phyloP scores from a whole-genome alignment of 1,284 basidiomycete genomes.

The Cryptococcus sp. region DNA sequence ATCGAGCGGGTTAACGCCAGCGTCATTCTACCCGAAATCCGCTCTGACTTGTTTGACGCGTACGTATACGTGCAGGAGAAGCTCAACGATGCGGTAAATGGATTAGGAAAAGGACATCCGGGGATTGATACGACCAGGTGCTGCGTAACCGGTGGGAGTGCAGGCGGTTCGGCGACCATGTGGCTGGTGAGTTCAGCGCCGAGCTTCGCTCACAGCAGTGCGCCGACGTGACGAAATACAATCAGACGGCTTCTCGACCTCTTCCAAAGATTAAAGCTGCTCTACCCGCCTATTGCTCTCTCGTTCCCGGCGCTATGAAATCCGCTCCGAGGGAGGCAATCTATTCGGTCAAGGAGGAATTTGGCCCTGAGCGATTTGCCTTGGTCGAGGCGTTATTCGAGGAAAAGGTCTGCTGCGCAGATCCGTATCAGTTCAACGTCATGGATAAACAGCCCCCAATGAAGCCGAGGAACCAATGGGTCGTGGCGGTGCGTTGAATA shows the following conservation, averaged over 20 bases:
- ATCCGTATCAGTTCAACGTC: slow-evolving; percentile 1
- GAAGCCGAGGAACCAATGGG: slow-evolving; percentile 1
- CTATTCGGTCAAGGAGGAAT: not conserved
- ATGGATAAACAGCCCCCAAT: not conserved
- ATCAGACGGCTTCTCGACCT: not conserved
- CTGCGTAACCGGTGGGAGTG: slow-evolving; percentile 9
- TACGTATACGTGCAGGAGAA: slow-evolving; percentile 10
- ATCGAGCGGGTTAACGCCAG: not conserved
- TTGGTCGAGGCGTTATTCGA: not conserved
- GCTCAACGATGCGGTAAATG: slow-evolving; percentile 2
- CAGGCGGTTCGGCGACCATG: slow-evolving; percentile 8
- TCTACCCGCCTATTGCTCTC: slow-evolving; percentile 1
- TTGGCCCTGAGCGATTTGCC: not conserved
- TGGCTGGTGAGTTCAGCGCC: not conserved
- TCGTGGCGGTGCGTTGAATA: not conserved
- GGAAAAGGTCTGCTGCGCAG: not conserved
- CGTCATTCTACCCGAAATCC: slow-evolving; percentile 6
- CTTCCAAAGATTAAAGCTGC: not conserved
- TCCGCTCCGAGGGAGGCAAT: not conserved
- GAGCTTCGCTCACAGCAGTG: not conserved
- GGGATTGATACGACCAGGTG: not conserved
- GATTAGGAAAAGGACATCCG: not conserved
- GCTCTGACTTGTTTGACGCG: slow-evolving; percentile 11
- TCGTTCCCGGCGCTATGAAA: slow-evolving; percentile 2
- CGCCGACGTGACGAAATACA: not conserved